Evolutionary conservation across 2,329 filamentous ascomycete species (phyloP), one percentile per base, ranked within the genome.

Genomic region (Lecanicillium sp.): DNA sequence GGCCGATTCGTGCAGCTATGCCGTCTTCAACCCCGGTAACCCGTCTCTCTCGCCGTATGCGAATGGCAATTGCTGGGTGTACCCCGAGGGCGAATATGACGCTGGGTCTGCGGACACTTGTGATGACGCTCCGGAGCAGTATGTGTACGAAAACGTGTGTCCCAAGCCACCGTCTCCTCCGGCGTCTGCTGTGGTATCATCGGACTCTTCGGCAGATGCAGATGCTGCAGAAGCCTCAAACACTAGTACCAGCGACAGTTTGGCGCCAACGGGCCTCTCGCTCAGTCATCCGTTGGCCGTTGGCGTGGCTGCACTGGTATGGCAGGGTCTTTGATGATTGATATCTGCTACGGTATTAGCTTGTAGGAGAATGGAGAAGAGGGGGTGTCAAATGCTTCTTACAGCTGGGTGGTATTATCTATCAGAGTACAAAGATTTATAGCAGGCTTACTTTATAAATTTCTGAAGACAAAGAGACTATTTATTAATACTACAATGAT

Each of bases 51-150:
- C 48, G 37, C 52, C 43, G 13, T 53, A 54, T 39, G 31, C 33
- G 19, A 12, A 39, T 3, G 54, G 54, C 28, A 51, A 4, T 38
- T 57, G 54, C 48, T 56, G 54, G 54, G 42, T 57, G 19, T 57
- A 55, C 43, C 39, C 52, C 11, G 45, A 49, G 25, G 52, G 53
- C 45, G 47, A 46, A 35, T 57, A 42, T 33, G 42, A 55, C 33
- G 40, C 46, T 16, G 39, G 8, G 7, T 42, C 43, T 36, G 46
- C 35, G 32, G 45, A 37, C 19, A 42, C 46, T 33, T 56, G 53
- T 41, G 29, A 33, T 16, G 51, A 45, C 32, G 30, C 13, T 29
- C 43, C 52, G 25, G 36, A 52, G 41, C 55, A 56, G 42, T 56
- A 38, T 42, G 55, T 56, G 37, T 57, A 56, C 41, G 40, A 51